These are phyloP conservation scores for Nakazawaea laoshanensis DNA, from an alignment of 805 yeast genomes.

Conservation along the genomic window DNA sequence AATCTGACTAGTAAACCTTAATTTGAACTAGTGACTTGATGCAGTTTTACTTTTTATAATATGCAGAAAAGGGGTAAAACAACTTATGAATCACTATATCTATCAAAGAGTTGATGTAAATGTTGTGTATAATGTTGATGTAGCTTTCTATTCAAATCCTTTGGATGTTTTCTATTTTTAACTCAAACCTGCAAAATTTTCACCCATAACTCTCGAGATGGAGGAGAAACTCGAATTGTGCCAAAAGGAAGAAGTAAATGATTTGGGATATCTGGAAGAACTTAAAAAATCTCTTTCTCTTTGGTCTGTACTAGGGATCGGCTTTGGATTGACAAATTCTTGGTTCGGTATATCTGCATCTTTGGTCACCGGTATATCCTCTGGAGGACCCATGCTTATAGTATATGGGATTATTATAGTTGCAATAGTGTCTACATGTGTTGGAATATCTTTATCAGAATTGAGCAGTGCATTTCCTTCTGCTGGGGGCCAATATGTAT, in stretches of 20 bases:
- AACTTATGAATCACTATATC: no score
- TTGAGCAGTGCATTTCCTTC: slow-evolving; percentile 44
- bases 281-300: slow-evolving; percentile 31
- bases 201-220: no score
- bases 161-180: no score
- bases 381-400: slow-evolving; percentile 53
- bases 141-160: no score
- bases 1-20: no score
- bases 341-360: slow-evolving; percentile 57
- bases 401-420: slow-evolving; percentile 48
- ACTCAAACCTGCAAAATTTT: no score
- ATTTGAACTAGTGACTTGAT: no score
- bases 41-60: no score
- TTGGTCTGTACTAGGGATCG: slow-evolving; percentile 45
- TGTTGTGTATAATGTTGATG: no score
- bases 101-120: no score
- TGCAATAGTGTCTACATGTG: slow-evolving; percentile 34
- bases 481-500: slow-evolving; percentile 53
- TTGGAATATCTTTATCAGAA: slow-evolving; percentile 46
- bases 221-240: no score
- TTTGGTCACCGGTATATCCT: slow-evolving; percentile 41
- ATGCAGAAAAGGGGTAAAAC: no score
- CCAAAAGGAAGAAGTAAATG: slow-evolving; percentile 6
- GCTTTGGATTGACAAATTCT: slow-evolving; percentile 52
- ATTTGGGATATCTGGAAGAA: slow-evolving; percentile 14